These are phyloP conservation scores for Neurospora cerealis DNA, from an alignment of 495 filamentous ascomycete species.

Conservation along the genomic window DNA sequence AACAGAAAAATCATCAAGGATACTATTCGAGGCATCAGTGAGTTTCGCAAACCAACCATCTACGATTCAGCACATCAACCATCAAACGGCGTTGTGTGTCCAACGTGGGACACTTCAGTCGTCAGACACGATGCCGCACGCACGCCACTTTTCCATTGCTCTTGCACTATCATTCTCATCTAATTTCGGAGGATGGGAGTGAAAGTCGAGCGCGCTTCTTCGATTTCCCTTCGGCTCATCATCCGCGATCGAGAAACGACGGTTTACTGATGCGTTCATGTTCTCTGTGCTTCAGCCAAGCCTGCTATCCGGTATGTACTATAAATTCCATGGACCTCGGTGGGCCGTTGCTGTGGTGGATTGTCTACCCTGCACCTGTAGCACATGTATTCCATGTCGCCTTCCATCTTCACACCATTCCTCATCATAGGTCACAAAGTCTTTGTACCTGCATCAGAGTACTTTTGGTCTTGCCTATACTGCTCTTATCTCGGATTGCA, in stretches of 20 bases:
- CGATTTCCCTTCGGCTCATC: neutral
- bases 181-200: neutral
- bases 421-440: neutral
- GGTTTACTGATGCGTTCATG: neutral
- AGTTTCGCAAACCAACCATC: slow-evolving; percentile 17
- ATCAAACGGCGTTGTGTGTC: neutral
- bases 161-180: neutral
- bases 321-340: neutral
- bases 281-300: slow-evolving; percentile 32
- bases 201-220: neutral
- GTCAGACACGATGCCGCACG: neutral
- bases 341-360: neutral
- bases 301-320: slow-evolving; percentile 56
- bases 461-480: neutral
- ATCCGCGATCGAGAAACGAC: neutral
- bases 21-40: slow-evolving; percentile 55
- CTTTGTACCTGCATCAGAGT: neutral
- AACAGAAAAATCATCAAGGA: slow-evolving; percentile 52
- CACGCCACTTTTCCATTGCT: neutral
- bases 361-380: neutral
- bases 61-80: neutral
- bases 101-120: neutral
- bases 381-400: neutral
- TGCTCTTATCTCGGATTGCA: neutral
- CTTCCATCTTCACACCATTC: neutral